Evolutionary conservation across 2,329 filamentous ascomycete genomes (phyloP).

Genomic region (Pseudogymnoascus sp.): DNA sequence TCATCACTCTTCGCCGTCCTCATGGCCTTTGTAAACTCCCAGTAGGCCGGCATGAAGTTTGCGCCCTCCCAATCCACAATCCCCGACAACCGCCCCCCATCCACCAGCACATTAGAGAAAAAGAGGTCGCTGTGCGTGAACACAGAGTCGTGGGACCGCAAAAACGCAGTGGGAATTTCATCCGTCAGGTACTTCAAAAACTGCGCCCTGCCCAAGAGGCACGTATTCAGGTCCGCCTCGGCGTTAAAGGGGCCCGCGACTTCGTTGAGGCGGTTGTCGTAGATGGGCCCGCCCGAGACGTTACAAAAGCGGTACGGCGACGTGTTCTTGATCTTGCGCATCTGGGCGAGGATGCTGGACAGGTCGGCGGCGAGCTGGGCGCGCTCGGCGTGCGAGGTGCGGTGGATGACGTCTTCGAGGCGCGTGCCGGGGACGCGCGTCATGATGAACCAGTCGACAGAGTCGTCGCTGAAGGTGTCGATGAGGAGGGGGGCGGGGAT

Average conservation of each 20-base stretch:
- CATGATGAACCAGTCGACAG: not conserved
- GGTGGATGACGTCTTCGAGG: not conserved
- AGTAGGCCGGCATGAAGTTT: not conserved
- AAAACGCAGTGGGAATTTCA: not conserved
- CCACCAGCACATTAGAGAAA: not conserved
- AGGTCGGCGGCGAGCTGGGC: not conserved
- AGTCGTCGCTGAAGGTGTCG: not conserved
- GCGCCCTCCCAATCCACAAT: not conserved
- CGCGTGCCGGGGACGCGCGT: not conserved
- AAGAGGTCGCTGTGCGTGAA: not conserved
- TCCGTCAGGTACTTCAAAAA: not conserved
- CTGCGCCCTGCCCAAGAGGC: not conserved
- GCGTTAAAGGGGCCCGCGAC: not conserved
- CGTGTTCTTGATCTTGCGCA: not conserved
- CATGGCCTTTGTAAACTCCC: not conserved
- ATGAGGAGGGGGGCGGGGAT: not conserved
- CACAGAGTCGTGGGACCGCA: not conserved
- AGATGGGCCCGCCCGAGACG: not conserved
- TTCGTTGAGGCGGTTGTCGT: not conserved
- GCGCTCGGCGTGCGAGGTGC: not conserved
- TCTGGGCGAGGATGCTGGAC: not conserved
- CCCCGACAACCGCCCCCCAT: not conserved
- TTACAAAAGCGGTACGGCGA: not conserved
- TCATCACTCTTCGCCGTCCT: not conserved
- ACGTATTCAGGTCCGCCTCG: not conserved